phyloP scores from a whole-genome alignment of 2,329 filamentous ascomycete species.

The Nemania sp. region DNA sequence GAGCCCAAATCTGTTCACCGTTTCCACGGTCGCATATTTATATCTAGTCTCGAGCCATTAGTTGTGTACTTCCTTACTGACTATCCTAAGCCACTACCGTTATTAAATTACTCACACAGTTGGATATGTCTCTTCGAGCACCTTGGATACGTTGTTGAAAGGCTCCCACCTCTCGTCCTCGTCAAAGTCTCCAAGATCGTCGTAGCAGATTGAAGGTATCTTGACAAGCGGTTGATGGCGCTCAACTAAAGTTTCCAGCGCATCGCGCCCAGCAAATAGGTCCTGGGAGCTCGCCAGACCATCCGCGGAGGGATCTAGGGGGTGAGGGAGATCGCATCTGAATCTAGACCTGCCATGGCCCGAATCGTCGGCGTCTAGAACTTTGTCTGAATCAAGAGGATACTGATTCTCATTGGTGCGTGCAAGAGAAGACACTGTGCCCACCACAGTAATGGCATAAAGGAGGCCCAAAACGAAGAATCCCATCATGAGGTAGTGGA shows the following conservation, averaged over 20 bases:
- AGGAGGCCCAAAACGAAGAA: neutral
- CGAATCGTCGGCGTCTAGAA: neutral
- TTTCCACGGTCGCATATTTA: neutral
- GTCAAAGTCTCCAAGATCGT: conserved; percentile 9
- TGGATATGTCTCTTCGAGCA: conserved; percentile 2
- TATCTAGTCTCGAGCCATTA: neutral
- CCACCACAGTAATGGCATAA: neutral
- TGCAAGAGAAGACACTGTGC: neutral
- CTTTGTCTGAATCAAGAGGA: neutral
- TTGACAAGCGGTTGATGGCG: conserved; percentile 11
- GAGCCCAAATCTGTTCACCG: conserved; percentile 9
- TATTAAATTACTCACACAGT: neutral
- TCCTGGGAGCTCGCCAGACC: conserved; percentile 4
- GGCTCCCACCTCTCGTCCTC: conserved; percentile 13
- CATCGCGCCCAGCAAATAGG: neutral
- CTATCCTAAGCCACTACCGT: neutral
- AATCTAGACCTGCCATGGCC: neutral
- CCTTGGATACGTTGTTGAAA: neutral
- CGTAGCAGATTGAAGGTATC: conserved; percentile 13
- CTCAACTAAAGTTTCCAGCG: neutral
- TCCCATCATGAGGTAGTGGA: neutral
- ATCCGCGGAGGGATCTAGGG: neutral
- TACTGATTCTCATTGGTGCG: neutral
- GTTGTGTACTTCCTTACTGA: neutral
- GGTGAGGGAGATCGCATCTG: neutral